A percentile compares a stretch with the other conserved stretches of the same genome.
These are phyloP conservation scores for Cryoendolithus antarcticus DNA, from an alignment of 2,329 filamentous ascomycete species.

Conservation along the genomic window DNA sequence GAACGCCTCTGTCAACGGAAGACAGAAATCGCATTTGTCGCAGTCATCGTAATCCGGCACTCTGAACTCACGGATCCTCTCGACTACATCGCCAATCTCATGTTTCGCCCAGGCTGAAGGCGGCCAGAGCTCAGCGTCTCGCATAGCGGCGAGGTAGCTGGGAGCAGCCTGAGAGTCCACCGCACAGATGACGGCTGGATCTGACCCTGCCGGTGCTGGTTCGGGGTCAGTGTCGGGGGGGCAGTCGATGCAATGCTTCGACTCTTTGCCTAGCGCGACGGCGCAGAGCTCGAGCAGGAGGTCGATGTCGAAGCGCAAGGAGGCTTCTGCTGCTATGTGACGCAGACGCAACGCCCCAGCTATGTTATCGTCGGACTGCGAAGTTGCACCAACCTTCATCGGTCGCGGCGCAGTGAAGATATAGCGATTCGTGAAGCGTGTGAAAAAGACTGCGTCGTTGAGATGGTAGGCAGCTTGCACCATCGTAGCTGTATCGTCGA, in stretches of 20 bases:
- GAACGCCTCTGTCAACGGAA: slow-evolving; percentile 13
- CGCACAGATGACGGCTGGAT: slow-evolving; percentile 7
- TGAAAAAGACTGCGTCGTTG: slow-evolving; percentile 19
- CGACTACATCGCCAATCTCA: slow-evolving; percentile 7
- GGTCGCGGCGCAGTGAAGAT: slow-evolving; percentile 7
- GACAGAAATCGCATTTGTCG: slow-evolving; percentile 19
- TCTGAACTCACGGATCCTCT: slow-evolving; percentile 9
- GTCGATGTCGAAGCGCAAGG: slow-evolving; percentile 15
- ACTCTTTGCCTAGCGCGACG: slow-evolving; percentile 11
- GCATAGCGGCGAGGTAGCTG: slow-evolving; percentile 14
- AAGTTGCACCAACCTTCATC: background rate
- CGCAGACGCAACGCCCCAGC: background rate
- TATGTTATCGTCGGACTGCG: background rate
- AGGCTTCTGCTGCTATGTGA: slow-evolving; percentile 3
- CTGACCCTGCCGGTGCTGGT: background rate
- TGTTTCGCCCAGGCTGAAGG: slow-evolving; percentile 10
- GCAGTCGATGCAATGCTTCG: slow-evolving; percentile 18
- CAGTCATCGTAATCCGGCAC: slow-evolving; percentile 17
- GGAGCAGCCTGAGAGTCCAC: slow-evolving; percentile 14
- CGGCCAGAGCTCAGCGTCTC: slow-evolving; percentile 18
- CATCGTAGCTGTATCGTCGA: slow-evolving; percentile 8
- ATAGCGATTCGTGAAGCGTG: slow-evolving; percentile 17
- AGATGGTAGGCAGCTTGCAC: slow-evolving; percentile 15
- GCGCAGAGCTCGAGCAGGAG: slow-evolving; percentile 15
- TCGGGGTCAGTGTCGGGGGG: slow-evolving; percentile 15